Conservation (phyloP, 2,329 filamentous ascomycete species). For the Fusarium staphyleae region DNA sequence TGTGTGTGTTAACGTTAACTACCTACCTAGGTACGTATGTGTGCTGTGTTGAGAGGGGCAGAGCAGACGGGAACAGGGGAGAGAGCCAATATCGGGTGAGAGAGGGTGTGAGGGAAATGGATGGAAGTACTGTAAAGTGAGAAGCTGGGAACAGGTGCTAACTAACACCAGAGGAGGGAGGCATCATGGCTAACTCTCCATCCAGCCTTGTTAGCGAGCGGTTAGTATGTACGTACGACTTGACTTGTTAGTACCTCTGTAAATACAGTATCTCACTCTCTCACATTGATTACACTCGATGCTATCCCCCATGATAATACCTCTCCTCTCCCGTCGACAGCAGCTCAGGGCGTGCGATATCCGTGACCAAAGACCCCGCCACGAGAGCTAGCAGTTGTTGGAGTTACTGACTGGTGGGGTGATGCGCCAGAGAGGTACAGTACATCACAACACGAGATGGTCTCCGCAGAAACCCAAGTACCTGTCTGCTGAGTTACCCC, state of each 20-base stretch:
- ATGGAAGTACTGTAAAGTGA: background rate
- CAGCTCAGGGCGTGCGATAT: no score
- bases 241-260: no score
- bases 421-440: slow-evolving; percentile 26
- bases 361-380: slow-evolving; percentile 9
- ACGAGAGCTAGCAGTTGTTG: slow-evolving; percentile 22
- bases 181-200: slow-evolving; percentile 15
- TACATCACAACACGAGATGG: slow-evolving; percentile 12
- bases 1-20: no score
- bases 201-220: slow-evolving; percentile 2
- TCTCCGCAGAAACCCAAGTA: slow-evolving; percentile 8
- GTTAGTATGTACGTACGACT: no score
- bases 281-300: background rate
- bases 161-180: slow-evolving; percentile 1
- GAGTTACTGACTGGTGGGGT: slow-evolving; percentile 27
- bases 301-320: background rate
- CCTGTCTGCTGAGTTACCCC: slow-evolving; percentile 22
- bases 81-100: slow-evolving; percentile 24
- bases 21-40: no score
- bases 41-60: background rate
- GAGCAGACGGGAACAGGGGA: background rate
- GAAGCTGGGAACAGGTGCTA: slow-evolving; percentile 1
- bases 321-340: background rate
- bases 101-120: slow-evolving; percentile 23
- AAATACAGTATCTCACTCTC: no score